Evolutionary conservation across 805 yeast genomes (phyloP).

Genomic region (Wilhelminamyces savonicus): DNA sequence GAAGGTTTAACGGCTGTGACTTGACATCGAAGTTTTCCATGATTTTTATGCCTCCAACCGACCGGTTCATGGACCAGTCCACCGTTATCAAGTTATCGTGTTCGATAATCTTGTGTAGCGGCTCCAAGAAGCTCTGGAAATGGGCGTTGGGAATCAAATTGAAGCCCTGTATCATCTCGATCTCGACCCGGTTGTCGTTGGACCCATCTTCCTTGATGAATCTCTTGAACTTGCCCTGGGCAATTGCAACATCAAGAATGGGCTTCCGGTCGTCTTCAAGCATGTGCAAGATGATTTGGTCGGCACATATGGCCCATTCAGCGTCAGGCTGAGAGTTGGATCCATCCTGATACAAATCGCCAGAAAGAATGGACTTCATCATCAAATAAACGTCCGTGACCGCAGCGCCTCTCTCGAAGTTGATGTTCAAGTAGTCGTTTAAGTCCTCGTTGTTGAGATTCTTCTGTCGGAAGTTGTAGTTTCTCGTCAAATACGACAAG

Average conservation of each 20-base stretch:
- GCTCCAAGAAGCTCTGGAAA: constrained; percentile 29
- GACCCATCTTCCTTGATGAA: constrained; percentile 34
- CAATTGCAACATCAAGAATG: constrained; percentile 31
- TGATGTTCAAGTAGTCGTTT: constrained; percentile 36
- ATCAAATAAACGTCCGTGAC: constrained; percentile 28
- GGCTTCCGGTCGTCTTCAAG: constrained; percentile 35
- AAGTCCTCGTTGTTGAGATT: constrained; percentile 44
- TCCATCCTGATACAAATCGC: constrained; percentile 17
- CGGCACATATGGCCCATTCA: constrained; percentile 33
- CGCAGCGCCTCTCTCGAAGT: constrained; percentile 23
- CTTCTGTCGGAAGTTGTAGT: constrained; percentile 43
- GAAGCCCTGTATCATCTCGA: constrained; percentile 32
- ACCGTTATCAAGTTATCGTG: constrained; percentile 19
- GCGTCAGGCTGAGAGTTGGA: constrained; percentile 14
- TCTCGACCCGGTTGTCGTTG: constrained; percentile 28
- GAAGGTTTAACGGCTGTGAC: constrained; percentile 31
- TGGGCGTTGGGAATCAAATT: constrained; percentile 25
- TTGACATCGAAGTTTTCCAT: constrained; percentile 32
- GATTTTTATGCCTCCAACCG: constrained; percentile 37
- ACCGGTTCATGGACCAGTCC: constrained; percentile 37
- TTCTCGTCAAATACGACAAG: constrained; percentile 36
- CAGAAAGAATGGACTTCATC: constrained; percentile 31
- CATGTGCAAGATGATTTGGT: constrained; percentile 33
- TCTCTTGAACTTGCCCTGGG: constrained; percentile 26
- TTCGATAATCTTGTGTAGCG: constrained; percentile 6